Evolutionary conservation across 2,329 filamentous ascomycete genomes (phyloP).

Genomic region (Colletotrichum gloeosporioides): DNA sequence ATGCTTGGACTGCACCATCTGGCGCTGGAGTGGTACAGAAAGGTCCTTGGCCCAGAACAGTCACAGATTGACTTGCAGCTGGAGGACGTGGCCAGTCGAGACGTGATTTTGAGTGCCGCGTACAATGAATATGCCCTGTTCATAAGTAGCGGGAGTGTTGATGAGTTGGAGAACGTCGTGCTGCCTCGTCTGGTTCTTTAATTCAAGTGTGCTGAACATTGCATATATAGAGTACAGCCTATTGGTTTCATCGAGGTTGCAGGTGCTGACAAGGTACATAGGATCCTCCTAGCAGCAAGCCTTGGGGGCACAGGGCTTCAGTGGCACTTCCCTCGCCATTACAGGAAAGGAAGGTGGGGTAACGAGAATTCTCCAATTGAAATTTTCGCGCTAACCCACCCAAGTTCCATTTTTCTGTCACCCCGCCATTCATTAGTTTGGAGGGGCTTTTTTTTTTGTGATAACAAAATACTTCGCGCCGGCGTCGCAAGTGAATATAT

Average conservation of each 20-base stretch:
- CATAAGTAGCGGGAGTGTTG: constrained; percentile 26
- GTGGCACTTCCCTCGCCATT: not conserved
- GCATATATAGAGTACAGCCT: not conserved
- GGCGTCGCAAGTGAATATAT: not conserved
- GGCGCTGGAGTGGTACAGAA: constrained; percentile 20
- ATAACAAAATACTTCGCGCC: constrained; percentile 8
- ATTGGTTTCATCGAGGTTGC: not conserved
- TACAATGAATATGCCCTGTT: constrained; percentile 29
- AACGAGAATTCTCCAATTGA: not conserved
- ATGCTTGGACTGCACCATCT: constrained; percentile 27
- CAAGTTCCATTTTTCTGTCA: not conserved
- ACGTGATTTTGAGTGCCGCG: constrained; percentile 13
- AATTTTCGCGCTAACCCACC: constrained; percentile 8
- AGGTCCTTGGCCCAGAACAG: not conserved
- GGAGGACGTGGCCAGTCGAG: not conserved
- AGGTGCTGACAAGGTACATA: not conserved
- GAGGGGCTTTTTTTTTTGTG: constrained; percentile 5
- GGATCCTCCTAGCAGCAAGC: not conserved
- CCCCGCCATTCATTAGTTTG: constrained; percentile 8
- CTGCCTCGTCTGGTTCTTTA: constrained; percentile 8
- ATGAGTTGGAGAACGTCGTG: constrained; percentile 4
- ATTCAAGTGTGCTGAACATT: not conserved
- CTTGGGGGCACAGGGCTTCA: not conserved
- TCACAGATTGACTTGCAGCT: not conserved
- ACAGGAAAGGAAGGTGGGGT: constrained; percentile 14